Percentiles rank a stretch among this genome's conserved stretches.
phyloP scores from a whole-genome alignment of 139 green algal species.

The Chlamydomonas sp. region DNA sequence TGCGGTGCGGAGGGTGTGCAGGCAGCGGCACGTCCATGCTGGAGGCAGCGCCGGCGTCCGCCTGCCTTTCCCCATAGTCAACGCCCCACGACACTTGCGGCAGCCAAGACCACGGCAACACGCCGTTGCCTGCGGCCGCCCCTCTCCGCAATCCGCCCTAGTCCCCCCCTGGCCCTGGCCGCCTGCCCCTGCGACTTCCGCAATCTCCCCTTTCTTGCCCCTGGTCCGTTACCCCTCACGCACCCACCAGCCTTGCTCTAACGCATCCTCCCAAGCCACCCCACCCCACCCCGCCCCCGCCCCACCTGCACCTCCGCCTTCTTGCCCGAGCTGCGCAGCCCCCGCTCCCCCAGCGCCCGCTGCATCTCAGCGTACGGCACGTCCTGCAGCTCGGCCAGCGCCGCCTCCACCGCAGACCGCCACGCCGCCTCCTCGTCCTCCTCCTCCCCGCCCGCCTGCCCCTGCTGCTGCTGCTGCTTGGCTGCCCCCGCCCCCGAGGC shows the following conservation, averaged over 20 bases:
- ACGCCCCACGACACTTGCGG: no score
- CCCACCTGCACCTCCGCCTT: slow-evolving; percentile 26
- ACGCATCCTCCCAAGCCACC: neutral
- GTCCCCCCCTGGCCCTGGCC: no score
- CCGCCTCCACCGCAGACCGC: neutral
- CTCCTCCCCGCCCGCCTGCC: neutral
- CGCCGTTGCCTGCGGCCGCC: no score
- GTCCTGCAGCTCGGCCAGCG: slow-evolving; percentile 7
- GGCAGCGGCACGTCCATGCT: neutral
- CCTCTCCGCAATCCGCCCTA: no score
- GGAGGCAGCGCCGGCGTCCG: no score
- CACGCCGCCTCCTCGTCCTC: neutral
- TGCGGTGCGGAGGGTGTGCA: no score
- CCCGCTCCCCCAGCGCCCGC: neutral
- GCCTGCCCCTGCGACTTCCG: neutral
- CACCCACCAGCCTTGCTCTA: neutral
- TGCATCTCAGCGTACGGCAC: slow-evolving; percentile 22
- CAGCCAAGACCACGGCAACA: no score
- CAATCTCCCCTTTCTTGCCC: no score
- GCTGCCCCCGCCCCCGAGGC: neutral
- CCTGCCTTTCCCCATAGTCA: no score
- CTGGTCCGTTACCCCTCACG: neutral
- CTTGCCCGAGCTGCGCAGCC: slow-evolving; percentile 1
- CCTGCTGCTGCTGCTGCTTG: neutral
- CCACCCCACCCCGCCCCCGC: no score